Evolutionary conservation across 441 rosid genomes (phyloP).

Genomic region (Hura crepitans): DNA sequence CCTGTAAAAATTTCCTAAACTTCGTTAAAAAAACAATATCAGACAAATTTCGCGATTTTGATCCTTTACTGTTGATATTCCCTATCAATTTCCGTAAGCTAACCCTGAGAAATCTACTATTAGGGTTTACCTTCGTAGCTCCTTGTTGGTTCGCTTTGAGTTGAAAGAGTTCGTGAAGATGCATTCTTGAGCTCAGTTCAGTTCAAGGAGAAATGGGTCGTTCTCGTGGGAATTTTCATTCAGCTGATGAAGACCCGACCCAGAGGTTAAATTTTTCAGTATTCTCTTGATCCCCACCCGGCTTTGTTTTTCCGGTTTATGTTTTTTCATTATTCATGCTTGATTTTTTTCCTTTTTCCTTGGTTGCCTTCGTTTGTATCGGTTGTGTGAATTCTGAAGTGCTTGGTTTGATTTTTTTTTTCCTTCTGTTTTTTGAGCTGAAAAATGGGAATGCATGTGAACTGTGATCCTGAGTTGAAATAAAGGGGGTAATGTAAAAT

Average conservation of each 20-base stretch:
- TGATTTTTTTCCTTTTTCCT: neutral
- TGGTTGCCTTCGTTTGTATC: neutral
- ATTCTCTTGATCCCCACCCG: neutral
- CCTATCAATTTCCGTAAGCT: neutral
- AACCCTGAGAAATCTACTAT: neutral
- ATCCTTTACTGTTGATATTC: neutral
- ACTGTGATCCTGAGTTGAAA: neutral
- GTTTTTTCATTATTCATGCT: neutral
- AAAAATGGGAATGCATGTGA: neutral
- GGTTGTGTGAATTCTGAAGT: neutral
- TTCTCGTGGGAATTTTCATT: slow-evolving; percentile 84
- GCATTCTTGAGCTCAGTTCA: neutral
- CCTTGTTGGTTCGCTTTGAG: neutral
- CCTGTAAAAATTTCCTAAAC: too few relatives aligned
- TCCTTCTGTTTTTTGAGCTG: neutral
- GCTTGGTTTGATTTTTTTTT: too few relatives aligned
- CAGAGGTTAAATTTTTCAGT: slow-evolving; percentile 51
- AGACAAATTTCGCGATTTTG: neutral
- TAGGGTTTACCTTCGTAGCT: slow-evolving; percentile 13
- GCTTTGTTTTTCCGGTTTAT: neutral
- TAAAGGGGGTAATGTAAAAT: neutral
- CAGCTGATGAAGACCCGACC: slow-evolving; percentile 83
- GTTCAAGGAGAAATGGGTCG: slow-evolving; percentile 65
- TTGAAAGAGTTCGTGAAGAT: neutral
- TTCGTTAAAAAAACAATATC: neutral